Base-by-base conservation (phyloP, 768 basidiomycete species). In the Amanita exitialis region DNA sequence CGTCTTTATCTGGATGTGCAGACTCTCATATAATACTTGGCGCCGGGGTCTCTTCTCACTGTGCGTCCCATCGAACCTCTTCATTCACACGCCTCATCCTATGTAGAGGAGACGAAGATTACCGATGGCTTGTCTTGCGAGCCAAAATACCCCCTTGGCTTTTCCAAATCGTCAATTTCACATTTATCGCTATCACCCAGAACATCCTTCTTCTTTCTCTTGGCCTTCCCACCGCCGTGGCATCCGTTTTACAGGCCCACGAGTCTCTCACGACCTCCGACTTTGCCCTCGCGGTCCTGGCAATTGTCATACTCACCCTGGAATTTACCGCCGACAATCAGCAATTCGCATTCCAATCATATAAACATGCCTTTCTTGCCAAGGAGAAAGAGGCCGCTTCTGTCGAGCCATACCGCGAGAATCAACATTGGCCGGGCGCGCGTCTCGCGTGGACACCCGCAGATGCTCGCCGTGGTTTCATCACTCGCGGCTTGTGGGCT, bases 291-390 rank as follows among this genome's bases (percentile, higher is more conserved):
- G 74, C 79, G 6, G 57, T 64, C 0, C 61, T 83, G 3, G 81
- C 83, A 2, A 65, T 95, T 7, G 50, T 74, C 13, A 67, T 79
- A 13, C 64, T 95, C 41, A 73, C 68, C 1, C 55, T 81, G 32
- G 94, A 98, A 62, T 91, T 89, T 67, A 80, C 77, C 1, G 78
- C 94, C 3, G 95, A 98, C 64, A 92, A 94, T 57, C 90, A 93
- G 62, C 95, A 97, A 59, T 93, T 79, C 64, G 79, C 85, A 3
- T 95, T 75, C 66, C 88, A 90, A 56, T 77, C 77, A 0, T 86
- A 82, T 66, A 97, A 98, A 64, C 79, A 80, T 53, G 63, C 63
- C 15, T 68, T 54, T 61, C 48, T 70, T 15, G 64, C 67, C 1
- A 57, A 62, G 55, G 55, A 70, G 55, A 58, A 58, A 56, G 59